Conservation (phyloP, 1,284 basidiomycete genomes). For the Prillingera fragicola region DNA sequence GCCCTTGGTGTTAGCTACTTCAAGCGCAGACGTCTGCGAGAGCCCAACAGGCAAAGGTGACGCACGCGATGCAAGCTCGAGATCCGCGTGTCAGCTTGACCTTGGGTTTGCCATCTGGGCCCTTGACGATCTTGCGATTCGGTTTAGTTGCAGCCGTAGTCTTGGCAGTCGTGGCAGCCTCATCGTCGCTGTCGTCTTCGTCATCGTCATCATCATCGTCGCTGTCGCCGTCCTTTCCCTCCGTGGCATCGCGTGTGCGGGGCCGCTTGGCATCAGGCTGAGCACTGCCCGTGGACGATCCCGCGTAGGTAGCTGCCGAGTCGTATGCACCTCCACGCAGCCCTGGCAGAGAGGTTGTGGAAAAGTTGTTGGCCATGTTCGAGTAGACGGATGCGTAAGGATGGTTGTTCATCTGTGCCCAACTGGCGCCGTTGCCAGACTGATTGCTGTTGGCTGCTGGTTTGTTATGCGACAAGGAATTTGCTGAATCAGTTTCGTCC, state of each 20-base stretch:
- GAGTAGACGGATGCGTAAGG: constrained; percentile 42
- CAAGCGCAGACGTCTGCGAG: background rate
- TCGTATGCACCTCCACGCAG: no score
- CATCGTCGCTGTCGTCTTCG: constrained; percentile 33
- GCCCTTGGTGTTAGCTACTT: background rate
- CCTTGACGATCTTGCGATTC: constrained; percentile 26
- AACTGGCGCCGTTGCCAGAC: constrained; percentile 4
- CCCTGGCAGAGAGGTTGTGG: constrained; percentile 24
- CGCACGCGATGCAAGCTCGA: constrained; percentile 42
- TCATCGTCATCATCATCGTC: constrained; percentile 25
- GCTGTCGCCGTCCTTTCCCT: constrained; percentile 14
- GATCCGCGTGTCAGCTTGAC: constrained; percentile 80
- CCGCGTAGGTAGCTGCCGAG: no score
- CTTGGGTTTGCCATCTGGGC: constrained; percentile 52
- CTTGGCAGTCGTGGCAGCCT: constrained; percentile 25
- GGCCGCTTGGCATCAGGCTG: constrained; percentile 12
- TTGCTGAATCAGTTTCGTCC: constrained; percentile 1
- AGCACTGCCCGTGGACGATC: background rate
- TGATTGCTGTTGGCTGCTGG: background rate
- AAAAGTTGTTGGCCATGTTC: constrained; percentile 29
- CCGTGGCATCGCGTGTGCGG: constrained; percentile 4
- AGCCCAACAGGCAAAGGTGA: no score
- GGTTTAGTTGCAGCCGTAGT: constrained; percentile 16
- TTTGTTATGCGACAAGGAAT: background rate
- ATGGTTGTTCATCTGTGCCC: constrained; percentile 28